Evolutionary conservation across 306 rosid genomes (phyloP), one percentile per base, ranked within the genome.

Genomic region (Macrotyloma uniflorum): DNA sequence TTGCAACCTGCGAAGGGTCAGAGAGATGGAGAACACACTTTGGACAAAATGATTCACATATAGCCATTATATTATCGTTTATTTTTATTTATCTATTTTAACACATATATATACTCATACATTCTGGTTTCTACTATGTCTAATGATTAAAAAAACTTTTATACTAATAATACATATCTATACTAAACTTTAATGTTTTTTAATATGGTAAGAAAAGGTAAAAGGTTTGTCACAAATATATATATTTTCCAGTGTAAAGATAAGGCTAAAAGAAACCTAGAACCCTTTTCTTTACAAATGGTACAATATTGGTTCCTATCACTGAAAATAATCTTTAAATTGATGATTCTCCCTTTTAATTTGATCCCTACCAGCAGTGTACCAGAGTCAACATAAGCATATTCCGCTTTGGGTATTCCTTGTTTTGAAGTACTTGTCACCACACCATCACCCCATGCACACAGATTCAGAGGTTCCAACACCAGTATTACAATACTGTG

Each of bases 401-500:
- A 66, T 40, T 66, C 51, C 33, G 50, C 32, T 32, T 66, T 66
- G 51, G 26, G 71, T 28, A 66, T 66, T 66, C 33, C 49, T 10
- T 18, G 50, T 65, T 87, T 92, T 88, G 87, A 90, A 51, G 85
- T 88, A 90, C 80, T 83, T 87, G 47, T 9, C 93, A 90, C 83
- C 77, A 92, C 87, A 11, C 82, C 87, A 40, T 81, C 35, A 53
- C 78, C 85, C 0, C 0, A 23, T 57, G 46, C 79, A 82, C 63
- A 82, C 88, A 10, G 89, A 61, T 72, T 80, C 89, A 18, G 79
- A 61, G 43, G 73, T 70, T 80, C 89, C 89, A 2, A 88, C 80
- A 8, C 81, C 89, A 7, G 90, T 90, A 73, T 90, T 86, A 78
- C 91, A 87, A 74, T 55, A 88, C 91, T 91, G 89, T 20, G 88